Percentiles rank a stretch among this genome's conserved stretches.
Evolutionary conservation across 2,329 filamentous ascomycete genomes (phyloP).

Genomic region (Diaporthe velutina): DNA sequence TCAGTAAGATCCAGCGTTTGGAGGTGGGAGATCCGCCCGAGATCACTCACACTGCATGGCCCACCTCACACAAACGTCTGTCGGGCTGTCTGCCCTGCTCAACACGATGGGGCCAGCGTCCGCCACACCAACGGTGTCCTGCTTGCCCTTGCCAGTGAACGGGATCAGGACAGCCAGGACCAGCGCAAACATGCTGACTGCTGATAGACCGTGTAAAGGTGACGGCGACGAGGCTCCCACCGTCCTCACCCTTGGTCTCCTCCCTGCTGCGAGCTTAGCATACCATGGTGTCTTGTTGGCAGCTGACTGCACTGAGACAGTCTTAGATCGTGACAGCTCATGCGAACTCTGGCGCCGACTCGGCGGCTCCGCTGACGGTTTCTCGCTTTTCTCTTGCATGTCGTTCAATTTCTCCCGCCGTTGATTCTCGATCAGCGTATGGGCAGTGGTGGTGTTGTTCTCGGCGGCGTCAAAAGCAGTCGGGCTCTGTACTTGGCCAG

Average conservation of each 20-base stretch:
- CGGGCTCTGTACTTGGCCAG: conserved; percentile 42
- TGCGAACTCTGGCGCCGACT: background rate
- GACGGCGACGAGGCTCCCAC: conserved; percentile 58
- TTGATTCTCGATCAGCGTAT: conserved; percentile 19
- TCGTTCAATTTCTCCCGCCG: conserved; percentile 16
- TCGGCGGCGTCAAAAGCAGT: conserved; percentile 38
- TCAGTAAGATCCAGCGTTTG: background rate
- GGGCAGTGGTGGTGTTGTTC: conserved; percentile 41
- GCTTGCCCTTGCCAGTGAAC: conserved; percentile 58
- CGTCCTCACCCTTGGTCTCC: conserved; percentile 58
- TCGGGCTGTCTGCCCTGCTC: conserved; percentile 60
- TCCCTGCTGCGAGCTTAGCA: conserved; percentile 54
- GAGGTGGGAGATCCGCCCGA: background rate
- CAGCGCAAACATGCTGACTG: conserved; percentile 61
- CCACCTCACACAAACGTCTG: conserved; percentile 74
- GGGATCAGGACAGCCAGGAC: conserved; percentile 65
- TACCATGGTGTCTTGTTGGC: conserved; percentile 55
- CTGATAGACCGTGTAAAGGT: conserved; percentile 56
- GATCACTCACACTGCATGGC: conserved; percentile 68
- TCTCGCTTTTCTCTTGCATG: background rate
- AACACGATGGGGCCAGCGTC: conserved; percentile 60
- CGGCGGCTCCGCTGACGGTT: background rate
- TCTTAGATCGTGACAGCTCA: conserved; percentile 32
- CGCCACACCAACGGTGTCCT: conserved; percentile 56
- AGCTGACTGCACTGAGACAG: conserved; percentile 38